Conservation (phyloP, 805 yeast genomes). For the Millerozyma miso region DNA sequence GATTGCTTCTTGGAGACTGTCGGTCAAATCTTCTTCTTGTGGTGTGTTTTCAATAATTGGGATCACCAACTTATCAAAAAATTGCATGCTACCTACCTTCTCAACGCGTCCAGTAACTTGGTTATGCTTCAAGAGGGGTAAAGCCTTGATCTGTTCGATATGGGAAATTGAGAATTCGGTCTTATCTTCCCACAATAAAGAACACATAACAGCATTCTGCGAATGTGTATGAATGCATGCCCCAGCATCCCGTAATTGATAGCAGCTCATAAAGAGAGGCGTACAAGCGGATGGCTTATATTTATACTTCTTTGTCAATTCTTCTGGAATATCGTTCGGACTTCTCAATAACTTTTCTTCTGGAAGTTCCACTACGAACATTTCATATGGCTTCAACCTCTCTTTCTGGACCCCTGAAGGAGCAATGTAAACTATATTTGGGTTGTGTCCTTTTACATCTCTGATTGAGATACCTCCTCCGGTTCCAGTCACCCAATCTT, state of each 20-base stretch:
- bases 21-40: slow-evolving; percentile 78
- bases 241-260: slow-evolving; percentile 66
- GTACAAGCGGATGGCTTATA: slow-evolving; percentile 93
- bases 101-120: slow-evolving; percentile 36
- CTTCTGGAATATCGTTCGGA: slow-evolving; percentile 47
- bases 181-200: slow-evolving; percentile 58
- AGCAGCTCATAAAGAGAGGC: slow-evolving; percentile 76
- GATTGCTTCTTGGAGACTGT: slow-evolving; percentile 59
- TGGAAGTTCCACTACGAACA: slow-evolving; percentile 68
- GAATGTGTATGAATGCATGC: slow-evolving; percentile 96
- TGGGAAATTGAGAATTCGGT: slow-evolving; percentile 70
- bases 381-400: slow-evolving; percentile 71
- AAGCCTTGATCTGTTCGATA: slow-evolving; percentile 90
- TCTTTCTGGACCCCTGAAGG: slow-evolving; percentile 98
- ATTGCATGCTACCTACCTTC: slow-evolving; percentile 64
- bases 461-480: slow-evolving; percentile 91
- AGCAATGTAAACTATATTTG: slow-evolving; percentile 63
- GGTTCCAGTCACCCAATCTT: slow-evolving; percentile 93
- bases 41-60: slow-evolving; percentile 93
- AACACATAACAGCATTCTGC: slow-evolving; percentile 77
- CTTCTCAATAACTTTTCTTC: slow-evolving; percentile 49
- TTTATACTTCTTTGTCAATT: slow-evolving; percentile 33
- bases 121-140: slow-evolving; percentile 50
- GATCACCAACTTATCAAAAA: slow-evolving; percentile 69
- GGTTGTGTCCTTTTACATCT: slow-evolving; percentile 38